Percentiles rank a stretch among this genome's conserved stretches.
Conservation (phyloP, 1,139 yeast species). For the Lodderomyces parapsilosis region DNA sequence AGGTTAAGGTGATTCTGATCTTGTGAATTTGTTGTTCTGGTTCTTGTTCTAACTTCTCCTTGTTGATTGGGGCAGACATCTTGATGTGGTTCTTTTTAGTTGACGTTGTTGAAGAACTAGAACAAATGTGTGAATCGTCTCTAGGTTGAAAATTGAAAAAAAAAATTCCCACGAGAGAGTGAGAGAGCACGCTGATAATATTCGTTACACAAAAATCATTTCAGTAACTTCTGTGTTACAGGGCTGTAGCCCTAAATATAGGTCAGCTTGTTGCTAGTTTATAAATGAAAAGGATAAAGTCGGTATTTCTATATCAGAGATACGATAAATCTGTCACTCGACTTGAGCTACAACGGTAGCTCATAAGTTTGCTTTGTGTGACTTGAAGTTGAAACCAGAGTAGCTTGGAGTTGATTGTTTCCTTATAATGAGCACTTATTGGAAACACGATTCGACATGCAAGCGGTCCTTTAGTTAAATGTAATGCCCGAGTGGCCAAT, state of each 20-base stretch:
- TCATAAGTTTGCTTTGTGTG: too few relatives aligned
- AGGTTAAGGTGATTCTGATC: constrained; percentile 98
- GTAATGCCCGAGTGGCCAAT: too few relatives aligned
- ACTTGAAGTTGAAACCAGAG: too few relatives aligned
- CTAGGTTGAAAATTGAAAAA: background rate
- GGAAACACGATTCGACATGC: too few relatives aligned
- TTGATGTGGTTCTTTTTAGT: constrained; percentile 27
- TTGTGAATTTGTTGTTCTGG: constrained; percentile 87
- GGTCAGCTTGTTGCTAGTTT: too few relatives aligned
- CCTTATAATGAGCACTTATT: too few relatives aligned
- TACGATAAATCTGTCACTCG: too few relatives aligned
- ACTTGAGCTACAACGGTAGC: too few relatives aligned
- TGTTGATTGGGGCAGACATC: constrained; percentile 79
- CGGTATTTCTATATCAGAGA: too few relatives aligned
- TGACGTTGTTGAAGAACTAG: constrained; percentile 40
- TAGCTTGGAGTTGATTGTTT: too few relatives aligned
- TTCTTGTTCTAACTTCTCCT: constrained; percentile 71
- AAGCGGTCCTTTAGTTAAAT: too few relatives aligned
- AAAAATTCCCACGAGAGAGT: constrained; percentile 5
- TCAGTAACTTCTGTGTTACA: constrained; percentile 5
- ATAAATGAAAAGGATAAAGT: too few relatives aligned
- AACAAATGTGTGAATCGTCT: constrained; percentile 6
- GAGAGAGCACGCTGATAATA: constrained; percentile 5
- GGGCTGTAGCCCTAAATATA: constrained; percentile 4
- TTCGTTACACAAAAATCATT: background rate